These are phyloP conservation scores for Venustampulla echinocandica DNA, from an alignment of 495 filamentous ascomycete genomes.

Conservation along the genomic window DNA sequence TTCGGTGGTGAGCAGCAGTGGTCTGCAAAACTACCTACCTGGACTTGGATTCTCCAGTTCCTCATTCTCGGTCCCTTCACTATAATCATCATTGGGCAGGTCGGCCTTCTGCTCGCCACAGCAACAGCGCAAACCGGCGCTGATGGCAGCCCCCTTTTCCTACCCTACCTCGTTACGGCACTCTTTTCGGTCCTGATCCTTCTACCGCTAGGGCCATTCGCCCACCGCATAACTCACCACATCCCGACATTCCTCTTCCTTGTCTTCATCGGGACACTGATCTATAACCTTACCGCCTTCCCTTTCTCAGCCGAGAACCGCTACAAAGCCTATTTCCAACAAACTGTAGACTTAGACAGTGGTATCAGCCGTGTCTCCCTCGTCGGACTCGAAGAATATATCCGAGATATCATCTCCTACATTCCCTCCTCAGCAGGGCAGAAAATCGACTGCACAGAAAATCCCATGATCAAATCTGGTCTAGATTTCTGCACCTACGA, in stretches of 20 bases:
- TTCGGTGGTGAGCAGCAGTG: slow-evolving; percentile 80
- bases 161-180: slow-evolving; percentile 63
- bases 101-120: slow-evolving; percentile 63
- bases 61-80: slow-evolving; percentile 68
- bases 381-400: slow-evolving; percentile 61
- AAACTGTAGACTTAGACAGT: slow-evolving; percentile 69
- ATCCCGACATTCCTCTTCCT: slow-evolving; percentile 68
- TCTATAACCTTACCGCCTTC: slow-evolving; percentile 84
- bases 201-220: slow-evolving; percentile 71
- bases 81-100: slow-evolving; percentile 64
- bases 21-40: slow-evolving; percentile 68
- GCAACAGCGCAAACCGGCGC: slow-evolving; percentile 71
- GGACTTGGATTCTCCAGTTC: slow-evolving; percentile 83
- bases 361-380: slow-evolving; percentile 61
- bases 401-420: slow-evolving; percentile 52
- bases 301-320: slow-evolving; percentile 74
- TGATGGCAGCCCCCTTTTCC: slow-evolving; percentile 58
- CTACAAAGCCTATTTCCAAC: slow-evolving; percentile 81
- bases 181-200: slow-evolving; percentile 61
- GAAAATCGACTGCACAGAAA: slow-evolving; percentile 41
- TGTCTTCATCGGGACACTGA: slow-evolving; percentile 64
- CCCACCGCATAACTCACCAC: slow-evolving; percentile 79
- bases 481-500: slow-evolving; percentile 61
- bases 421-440: slow-evolving; percentile 66
- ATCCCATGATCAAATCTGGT: slow-evolving; percentile 25